Base-by-base conservation (phyloP, 164 flowering plant genomes). In the Sedum album region DNA sequence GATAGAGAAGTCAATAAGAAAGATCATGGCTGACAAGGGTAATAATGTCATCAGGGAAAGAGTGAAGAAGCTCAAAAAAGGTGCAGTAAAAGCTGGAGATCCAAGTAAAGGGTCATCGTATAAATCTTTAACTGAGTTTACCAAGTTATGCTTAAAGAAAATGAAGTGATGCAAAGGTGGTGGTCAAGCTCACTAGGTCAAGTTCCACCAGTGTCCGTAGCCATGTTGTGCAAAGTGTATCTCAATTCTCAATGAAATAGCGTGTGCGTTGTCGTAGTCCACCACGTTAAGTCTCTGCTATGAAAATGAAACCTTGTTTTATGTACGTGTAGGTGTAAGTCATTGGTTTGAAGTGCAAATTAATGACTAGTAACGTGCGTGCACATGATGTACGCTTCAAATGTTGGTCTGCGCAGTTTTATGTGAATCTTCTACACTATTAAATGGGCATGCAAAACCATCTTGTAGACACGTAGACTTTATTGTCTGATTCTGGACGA, bases 61-160 rank as follows among this genome's bases (percentile, higher is more conserved):
- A 30, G 81, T 64, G 0, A 62, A 66, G 63, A 77, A 80, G 10
- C 48, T 83, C 11, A 55, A 72, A 65, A 6, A 8, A 0, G 71
- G 73, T 1, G 81, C 74, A 17, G 66, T 51, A 65, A 74, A 53
- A 20, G 77, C 79, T 0, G 14, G 73, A 44, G 38, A 31, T 2
- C 66, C 75, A 39, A 78, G 77, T n/a, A 63, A 30, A 63, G 82
- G 86, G 1, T 69, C 80, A 4, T 78, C 85, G 3, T 66, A 66
- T 30, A 67, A 60, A 41, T 64, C 79, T 11, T 62, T 81, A 31
- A 44, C 73, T 0, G 33, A 66, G 31, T 60, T 77, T 18, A 73
- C 69, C 4, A 28, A 48, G 21, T 5, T 26, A 6, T 46, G 39
- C 23, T 31, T 9, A 2, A 65, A 2, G 48, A 65, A 65, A 65